Conservation (phyloP, 2,329 filamentous ascomycete genomes). For the Cladosporium sp. region DNA sequence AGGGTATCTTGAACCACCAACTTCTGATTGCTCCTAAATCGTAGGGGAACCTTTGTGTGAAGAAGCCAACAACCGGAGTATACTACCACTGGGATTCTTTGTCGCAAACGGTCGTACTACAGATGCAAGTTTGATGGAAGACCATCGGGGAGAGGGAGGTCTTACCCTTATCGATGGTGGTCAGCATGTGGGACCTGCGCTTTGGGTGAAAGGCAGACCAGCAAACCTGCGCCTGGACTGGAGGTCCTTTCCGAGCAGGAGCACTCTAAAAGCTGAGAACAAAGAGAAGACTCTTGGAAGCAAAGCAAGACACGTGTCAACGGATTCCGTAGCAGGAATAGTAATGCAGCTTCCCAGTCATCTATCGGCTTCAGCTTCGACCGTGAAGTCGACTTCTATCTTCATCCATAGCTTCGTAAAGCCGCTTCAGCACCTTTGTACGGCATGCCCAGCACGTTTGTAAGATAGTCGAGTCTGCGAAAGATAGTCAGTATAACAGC, state of each 20-base stretch:
- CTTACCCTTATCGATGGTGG: neutral
- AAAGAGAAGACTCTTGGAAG: neutral
- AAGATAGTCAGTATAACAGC: slow-evolving; percentile 3
- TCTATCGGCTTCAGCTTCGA: neutral
- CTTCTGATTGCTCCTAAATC: neutral
- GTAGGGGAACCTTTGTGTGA: neutral
- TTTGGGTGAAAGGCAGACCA: neutral
- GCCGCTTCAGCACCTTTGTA: slow-evolving; percentile 51
- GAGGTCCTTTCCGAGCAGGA: neutral
- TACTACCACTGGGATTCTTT: neutral
- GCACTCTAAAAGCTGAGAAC: neutral
- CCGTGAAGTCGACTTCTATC: neutral
- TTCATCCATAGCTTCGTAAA: neutral
- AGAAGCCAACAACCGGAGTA: neutral
- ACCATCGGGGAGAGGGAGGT: neutral
- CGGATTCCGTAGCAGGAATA: neutral
- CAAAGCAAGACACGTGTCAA: neutral
- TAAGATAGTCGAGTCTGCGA: slow-evolving; percentile 62
- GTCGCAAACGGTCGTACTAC: neutral
- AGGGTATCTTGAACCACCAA: neutral
- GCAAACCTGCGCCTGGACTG: neutral
- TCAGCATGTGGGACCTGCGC: neutral
- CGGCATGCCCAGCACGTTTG: slow-evolving; percentile 60
- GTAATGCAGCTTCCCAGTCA: neutral
- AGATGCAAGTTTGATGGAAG: neutral